Evolutionary conservation across 225 moss, liverwort and hornwort genomes (phyloP), one percentile per base, ranked within the genome.

Genomic region (Pseudoscleropodium purum): DNA sequence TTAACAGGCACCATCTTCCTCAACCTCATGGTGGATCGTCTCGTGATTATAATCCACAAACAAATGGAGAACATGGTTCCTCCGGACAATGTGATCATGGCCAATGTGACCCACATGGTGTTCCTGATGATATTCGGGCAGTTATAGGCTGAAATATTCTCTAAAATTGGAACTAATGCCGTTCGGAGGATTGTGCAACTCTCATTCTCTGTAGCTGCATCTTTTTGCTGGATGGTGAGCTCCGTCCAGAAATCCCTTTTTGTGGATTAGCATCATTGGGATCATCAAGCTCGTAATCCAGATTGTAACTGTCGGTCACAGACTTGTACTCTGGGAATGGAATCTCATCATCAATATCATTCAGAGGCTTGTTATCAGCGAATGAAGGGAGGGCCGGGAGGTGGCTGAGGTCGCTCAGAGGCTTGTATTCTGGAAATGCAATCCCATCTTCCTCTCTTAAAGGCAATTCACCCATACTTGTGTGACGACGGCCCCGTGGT

Each of bases 21-120:
- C 25, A 69, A 62, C 41, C 84, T 64, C 85, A 90, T 80, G 10
- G 88, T 91, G 79, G 90, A 85, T 23, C 75, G 62, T 68, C 88
- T 86, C 13, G 90, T 88, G 81, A 93, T 81, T 17, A 90, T 10
- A 34, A 90, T 67, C 86, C 91, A 91, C 37, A 88, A 75, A 34
- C 84, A 64, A 27, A 91, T 76, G 6, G 86, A 43, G 29, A 79
- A 83, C 52, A 83, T 80, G 15, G 69, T 90, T 51, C 88, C 90
- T 14, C 78, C 51, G 0, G 84, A 83, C 72, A 93, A 20, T 8
- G 83, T n/a, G 20, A 89, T 49, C 79, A 88, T 86, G 20, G 88
- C 86, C 45, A 93, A 33, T 24, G 85, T 74, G 13, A 90, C 79
- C 80, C 91, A 93, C 86, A 83, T 33, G 33, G 64, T 83, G 29